Percentiles rank a stretch among this genome's conserved stretches.
Conservation (phyloP, 257 asterid species). For the Penstemon newberryi region DNA sequence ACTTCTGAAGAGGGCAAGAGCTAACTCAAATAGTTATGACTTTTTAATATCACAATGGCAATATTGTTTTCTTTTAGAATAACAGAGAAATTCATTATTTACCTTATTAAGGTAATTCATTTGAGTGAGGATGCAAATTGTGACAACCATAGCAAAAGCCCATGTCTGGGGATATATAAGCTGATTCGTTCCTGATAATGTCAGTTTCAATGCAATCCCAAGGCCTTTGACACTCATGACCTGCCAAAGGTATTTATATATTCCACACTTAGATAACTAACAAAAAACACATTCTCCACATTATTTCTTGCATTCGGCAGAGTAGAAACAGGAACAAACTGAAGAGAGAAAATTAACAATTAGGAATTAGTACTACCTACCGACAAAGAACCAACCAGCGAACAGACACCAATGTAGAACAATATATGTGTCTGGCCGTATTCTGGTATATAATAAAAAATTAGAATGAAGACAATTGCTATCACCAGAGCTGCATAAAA, state of each 20-base stretch:
- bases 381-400: conserved; percentile 58
- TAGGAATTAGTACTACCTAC: conserved; percentile 41
- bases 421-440: conserved; percentile 54
- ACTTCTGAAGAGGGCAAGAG: background rate
- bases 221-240: conserved; percentile 97
- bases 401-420: conserved; percentile 51
- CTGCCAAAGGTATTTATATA: conserved; percentile 42
- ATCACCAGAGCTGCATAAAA: conserved; percentile 44
- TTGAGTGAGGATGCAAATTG: conserved; percentile 76
- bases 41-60: background rate
- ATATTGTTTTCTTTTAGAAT: background rate
- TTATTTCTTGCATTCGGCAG: background rate
- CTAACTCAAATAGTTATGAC: conserved; percentile 1
- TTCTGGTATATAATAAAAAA: conserved; percentile 44
- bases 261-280: conserved; percentile 1
- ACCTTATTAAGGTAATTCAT: conserved; percentile 95
- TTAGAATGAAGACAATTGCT: conserved; percentile 34
- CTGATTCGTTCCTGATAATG: conserved; percentile 88
- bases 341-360: background rate
- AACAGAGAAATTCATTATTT: conserved; percentile 6
- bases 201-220: conserved; percentile 92
- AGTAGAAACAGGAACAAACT: background rate
- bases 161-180: conserved; percentile 90
- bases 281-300: background rate
- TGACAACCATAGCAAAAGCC: conserved; percentile 73